A percentile compares a stretch with the other conserved stretches of the same genome.
phyloP scores from a whole-genome alignment of 192 early-diverging fungal genomes.

The Umbelopsis sp. region DNA sequence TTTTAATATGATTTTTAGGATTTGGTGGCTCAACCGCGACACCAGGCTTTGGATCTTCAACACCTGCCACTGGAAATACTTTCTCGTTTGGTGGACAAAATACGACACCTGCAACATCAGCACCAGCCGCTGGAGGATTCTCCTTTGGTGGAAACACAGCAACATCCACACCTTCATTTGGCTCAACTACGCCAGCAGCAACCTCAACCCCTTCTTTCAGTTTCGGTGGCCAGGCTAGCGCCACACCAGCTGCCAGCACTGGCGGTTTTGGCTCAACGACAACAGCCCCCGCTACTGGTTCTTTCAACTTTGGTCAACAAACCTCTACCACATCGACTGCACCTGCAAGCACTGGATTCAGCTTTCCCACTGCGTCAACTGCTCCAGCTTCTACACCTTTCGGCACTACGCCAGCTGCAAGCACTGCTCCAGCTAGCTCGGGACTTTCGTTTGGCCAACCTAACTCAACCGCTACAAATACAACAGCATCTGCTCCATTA shows the following conservation, averaged over 20 bases:
- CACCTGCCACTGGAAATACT: background rate
- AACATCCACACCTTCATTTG: conserved; percentile 4
- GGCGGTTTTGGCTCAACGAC: conserved; percentile 7
- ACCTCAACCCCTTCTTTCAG: background rate
- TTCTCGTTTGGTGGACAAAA: background rate
- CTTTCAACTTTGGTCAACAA: conserved; percentile 30
- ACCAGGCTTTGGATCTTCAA: background rate
- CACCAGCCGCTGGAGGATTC: background rate
- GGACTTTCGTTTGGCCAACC: conserved; percentile 34
- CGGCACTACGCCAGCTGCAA: conserved; percentile 17
- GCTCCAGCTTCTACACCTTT: conserved; percentile 23
- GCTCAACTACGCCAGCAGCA: conserved; percentile 16
- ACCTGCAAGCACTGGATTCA: conserved; percentile 21
- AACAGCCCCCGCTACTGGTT: conserved; percentile 5
- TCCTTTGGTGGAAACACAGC: conserved; percentile 24
- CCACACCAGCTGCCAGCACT: background rate
- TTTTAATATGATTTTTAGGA: too few species aligned
- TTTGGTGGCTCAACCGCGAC: background rate
- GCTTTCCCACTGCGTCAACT: conserved; percentile 24
- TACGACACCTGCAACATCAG: background rate
- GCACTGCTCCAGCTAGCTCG: conserved; percentile 32
- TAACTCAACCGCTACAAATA: conserved; percentile 35
- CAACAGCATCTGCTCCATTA: conserved; percentile 26
- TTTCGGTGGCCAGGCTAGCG: conserved; percentile 1
- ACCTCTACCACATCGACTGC: conserved; percentile 23